Conservation (phyloP, 208 protist genomes). For the Acanthamoeba castellanii region DNA sequence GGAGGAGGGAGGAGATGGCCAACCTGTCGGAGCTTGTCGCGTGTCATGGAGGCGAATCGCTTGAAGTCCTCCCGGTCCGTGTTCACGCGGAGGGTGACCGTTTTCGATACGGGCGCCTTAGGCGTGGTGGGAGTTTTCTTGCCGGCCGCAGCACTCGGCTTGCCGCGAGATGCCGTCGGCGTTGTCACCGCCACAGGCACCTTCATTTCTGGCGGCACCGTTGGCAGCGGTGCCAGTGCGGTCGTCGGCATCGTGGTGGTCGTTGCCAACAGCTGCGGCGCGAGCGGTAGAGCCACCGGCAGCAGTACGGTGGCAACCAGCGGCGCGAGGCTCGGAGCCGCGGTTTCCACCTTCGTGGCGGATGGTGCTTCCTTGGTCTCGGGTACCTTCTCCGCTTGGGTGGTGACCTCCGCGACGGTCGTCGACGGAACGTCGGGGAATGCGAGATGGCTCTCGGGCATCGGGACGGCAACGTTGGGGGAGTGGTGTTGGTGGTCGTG, state of each 20-base stretch:
- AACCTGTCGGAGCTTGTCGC: conserved; percentile 34
- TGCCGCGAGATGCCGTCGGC: background rate
- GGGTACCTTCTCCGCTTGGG: background rate
- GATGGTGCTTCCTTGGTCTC: background rate
- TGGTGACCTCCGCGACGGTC: background rate
- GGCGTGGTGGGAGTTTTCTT: background rate
- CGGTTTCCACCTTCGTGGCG: background rate
- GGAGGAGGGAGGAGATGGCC: background rate
- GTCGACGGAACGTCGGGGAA: background rate
- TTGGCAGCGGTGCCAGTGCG: background rate
- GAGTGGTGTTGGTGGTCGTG: background rate
- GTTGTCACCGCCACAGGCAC: background rate
- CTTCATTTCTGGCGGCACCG: background rate
- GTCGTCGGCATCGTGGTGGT: background rate
- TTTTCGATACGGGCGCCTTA: background rate
- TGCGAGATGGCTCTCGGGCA: background rate
- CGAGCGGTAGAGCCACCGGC: background rate
- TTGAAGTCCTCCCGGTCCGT: conserved; percentile 20
- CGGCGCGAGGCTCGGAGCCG: background rate
- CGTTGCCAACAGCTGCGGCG: background rate
- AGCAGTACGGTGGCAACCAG: background rate
- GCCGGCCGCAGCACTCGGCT: background rate
- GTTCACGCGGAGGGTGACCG: background rate
- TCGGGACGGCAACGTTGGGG: background rate
- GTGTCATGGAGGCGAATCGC: conserved; percentile 12